These are phyloP conservation scores for Moesziomyces globuligerus DNA, from an alignment of 1,284 basidiomycete species.

Conservation along the genomic window DNA sequence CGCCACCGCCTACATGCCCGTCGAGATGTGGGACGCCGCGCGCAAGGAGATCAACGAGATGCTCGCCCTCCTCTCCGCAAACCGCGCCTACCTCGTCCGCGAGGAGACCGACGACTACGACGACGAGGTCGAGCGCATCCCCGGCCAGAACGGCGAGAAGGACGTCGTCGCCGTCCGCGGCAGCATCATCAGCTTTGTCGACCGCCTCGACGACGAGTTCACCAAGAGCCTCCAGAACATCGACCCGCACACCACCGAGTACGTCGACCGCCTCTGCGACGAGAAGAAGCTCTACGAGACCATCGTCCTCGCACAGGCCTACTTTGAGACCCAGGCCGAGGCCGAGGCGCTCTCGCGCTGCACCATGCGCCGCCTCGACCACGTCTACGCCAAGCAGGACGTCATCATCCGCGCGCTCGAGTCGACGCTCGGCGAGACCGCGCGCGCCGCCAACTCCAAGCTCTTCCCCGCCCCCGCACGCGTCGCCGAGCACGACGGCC, in stretches of 20 bases:
- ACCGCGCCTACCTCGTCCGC: slow-evolving; percentile 79
- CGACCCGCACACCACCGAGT: slow-evolving; percentile 97
- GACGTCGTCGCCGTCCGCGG: slow-evolving; percentile 61
- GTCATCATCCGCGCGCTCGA: slow-evolving; percentile 92
- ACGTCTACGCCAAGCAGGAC: slow-evolving; percentile 96
- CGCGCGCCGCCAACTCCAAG: slow-evolving; percentile 64
- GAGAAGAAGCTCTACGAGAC: slow-evolving; percentile 94
- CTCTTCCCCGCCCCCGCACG: slow-evolving; percentile 56
- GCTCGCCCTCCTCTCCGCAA: slow-evolving; percentile 78
- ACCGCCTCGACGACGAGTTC: slow-evolving; percentile 98
- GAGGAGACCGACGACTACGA: slow-evolving; percentile 93
- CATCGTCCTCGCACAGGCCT: slow-evolving; percentile 88
- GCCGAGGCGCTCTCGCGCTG: slow-evolving; percentile 72
- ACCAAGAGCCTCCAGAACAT: slow-evolving; percentile 97
- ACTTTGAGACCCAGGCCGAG: slow-evolving; percentile 72
- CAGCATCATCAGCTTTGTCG: slow-evolving; percentile 75
- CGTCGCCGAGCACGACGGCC: slow-evolving; percentile 64
- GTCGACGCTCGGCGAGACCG: slow-evolving; percentile 67
- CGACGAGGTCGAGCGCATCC: slow-evolving; percentile 84
- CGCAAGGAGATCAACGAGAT: slow-evolving; percentile 89
- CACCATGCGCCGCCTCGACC: slow-evolving; percentile 93
- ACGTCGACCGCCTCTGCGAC: slow-evolving; percentile 85
- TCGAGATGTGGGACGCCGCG: slow-evolving; percentile 88
- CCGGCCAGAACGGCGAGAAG: slow-evolving; percentile 70
- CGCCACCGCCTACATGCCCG: slow-evolving; percentile 85